Percentiles rank a stretch among this genome's conserved stretches.
phyloP scores from a whole-genome alignment of 2,329 filamentous ascomycete species.

The Tolypocladium album region DNA sequence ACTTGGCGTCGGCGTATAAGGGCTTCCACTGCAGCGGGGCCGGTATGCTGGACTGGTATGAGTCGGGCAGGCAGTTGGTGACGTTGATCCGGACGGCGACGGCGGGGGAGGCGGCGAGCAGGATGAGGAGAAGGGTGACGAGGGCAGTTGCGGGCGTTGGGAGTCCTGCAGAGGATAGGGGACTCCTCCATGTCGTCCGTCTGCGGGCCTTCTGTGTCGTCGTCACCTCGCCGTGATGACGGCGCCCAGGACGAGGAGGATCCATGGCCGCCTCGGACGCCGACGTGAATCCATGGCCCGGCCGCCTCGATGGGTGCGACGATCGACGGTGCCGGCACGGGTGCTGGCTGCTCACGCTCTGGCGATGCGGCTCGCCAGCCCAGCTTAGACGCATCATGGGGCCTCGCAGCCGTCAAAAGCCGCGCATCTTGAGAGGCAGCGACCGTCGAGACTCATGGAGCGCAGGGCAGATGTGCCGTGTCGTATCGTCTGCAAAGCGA shows the following conservation, averaged over 20 bases:
- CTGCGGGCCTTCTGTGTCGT: not conserved
- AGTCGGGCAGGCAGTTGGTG: slow-evolving; percentile 67
- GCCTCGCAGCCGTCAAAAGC: slow-evolving; percentile 8
- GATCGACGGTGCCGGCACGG: not conserved
- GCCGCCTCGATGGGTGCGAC: not conserved
- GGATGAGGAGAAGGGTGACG: slow-evolving; percentile 24
- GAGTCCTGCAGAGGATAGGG: not conserved
- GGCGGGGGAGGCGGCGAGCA: slow-evolving; percentile 29
- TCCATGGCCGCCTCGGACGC: not conserved
- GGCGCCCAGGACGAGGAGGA: not conserved
- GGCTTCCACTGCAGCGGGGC: slow-evolving; percentile 71
- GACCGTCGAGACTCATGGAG: not conserved
- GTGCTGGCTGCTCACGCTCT: not conserved
- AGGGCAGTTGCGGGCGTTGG: slow-evolving; percentile 15
- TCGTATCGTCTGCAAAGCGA: not conserved
- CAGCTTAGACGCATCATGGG: slow-evolving; percentile 5
- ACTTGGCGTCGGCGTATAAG: slow-evolving; percentile 60
- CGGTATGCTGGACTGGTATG: slow-evolving; percentile 45
- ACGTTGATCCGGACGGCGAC: slow-evolving; percentile 63
- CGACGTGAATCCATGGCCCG: not conserved
- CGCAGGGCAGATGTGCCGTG: not conserved
- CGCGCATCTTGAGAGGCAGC: slow-evolving; percentile 9
- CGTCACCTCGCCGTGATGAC: not conserved
- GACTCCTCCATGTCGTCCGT: not conserved
- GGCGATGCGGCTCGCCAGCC: slow-evolving; percentile 5